These are phyloP conservation scores for Gossypium stocksii DNA, from an alignment of 345 rosid genomes.

Conservation along the genomic window DNA sequence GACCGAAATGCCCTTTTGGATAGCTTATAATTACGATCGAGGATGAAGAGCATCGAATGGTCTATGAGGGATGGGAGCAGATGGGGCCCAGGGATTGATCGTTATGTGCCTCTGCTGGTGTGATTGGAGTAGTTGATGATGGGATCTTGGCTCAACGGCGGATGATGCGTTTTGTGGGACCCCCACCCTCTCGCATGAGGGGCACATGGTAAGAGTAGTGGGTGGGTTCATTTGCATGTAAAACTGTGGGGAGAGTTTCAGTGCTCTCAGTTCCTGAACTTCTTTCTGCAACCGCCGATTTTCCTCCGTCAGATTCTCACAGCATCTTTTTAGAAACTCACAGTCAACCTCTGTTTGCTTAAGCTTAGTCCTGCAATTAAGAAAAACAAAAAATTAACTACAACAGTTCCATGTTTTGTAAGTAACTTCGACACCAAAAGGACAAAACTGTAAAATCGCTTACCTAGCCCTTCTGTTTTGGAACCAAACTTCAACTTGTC, in stretches of 20 bases:
- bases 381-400: neutral
- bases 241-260: constrained; percentile 93
- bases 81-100: constrained; percentile 51
- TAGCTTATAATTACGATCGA: constrained; percentile 28
- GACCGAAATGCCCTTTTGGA: constrained; percentile 24
- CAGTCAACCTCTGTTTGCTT: constrained; percentile 99
- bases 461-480: constrained; percentile 98
- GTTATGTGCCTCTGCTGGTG: constrained; percentile 24
- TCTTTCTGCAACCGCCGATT: constrained; percentile 93
- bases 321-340: constrained; percentile 88
- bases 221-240: constrained; percentile 99
- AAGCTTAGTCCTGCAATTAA: constrained; percentile 69
- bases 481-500: constrained; percentile 99
- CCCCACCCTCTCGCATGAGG: constrained; percentile 88
- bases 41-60: constrained; percentile 53
- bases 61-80: constrained; percentile 20
- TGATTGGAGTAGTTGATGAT: constrained; percentile 19
- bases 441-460: neutral
- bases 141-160: constrained; percentile 28
- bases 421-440: neutral
- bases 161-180: constrained; percentile 49
- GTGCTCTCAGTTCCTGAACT: constrained; percentile 88
- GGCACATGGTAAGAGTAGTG: constrained; percentile 96
- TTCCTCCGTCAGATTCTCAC: constrained; percentile 94
- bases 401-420: neutral